These are phyloP conservation scores for Pythium utonaiense DNA, from an alignment of 352 stramenopile species.

Conservation along the genomic window DNA sequence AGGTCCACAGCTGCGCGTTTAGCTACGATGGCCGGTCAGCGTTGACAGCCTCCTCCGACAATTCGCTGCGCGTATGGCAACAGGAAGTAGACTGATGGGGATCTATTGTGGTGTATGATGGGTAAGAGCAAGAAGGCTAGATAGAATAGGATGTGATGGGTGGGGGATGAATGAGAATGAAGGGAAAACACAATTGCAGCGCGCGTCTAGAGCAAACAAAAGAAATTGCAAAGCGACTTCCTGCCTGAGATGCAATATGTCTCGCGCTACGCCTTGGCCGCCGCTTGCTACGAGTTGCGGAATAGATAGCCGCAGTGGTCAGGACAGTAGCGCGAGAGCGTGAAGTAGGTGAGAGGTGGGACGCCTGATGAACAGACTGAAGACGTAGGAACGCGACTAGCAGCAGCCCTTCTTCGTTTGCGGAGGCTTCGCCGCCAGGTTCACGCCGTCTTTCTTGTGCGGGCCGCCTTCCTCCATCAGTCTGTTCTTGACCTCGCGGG, in stretches of 20 bases:
- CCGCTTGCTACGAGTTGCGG: not conserved
- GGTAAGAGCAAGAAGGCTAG: conserved; percentile 4
- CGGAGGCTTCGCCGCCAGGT: conserved; percentile 71
- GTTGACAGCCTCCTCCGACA: conserved; percentile 59
- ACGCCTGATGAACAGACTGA: conserved; percentile 6
- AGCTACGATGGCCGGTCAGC: conserved; percentile 54
- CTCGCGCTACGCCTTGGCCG: not conserved
- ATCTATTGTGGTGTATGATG: not conserved
- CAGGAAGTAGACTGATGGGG: conserved; percentile 16
- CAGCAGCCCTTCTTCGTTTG: conserved; percentile 84
- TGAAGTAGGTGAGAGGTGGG: not conserved
- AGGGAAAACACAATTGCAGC: conserved; percentile 17
- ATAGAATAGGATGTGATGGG: not conserved
- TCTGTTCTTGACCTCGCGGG: conserved; percentile 86
- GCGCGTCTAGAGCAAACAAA: conserved; percentile 30
- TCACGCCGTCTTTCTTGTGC: conserved; percentile 85
- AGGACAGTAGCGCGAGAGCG: conserved; percentile 9
- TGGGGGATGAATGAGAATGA: not conserved
- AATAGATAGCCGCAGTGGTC: conserved; percentile 1
- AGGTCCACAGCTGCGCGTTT: conserved; percentile 55
- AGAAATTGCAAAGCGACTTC: conserved; percentile 19
- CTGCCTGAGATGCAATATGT: conserved; percentile 16
- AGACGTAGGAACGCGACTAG: conserved; percentile 26
- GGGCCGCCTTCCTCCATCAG: conserved; percentile 86
- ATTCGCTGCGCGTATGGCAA: conserved; percentile 63